A percentile compares a stretch with the other conserved stretches of the same genome.
phyloP scores from a whole-genome alignment of 2,329 filamentous ascomycete species.

The Cryphonectria carpinicola region DNA sequence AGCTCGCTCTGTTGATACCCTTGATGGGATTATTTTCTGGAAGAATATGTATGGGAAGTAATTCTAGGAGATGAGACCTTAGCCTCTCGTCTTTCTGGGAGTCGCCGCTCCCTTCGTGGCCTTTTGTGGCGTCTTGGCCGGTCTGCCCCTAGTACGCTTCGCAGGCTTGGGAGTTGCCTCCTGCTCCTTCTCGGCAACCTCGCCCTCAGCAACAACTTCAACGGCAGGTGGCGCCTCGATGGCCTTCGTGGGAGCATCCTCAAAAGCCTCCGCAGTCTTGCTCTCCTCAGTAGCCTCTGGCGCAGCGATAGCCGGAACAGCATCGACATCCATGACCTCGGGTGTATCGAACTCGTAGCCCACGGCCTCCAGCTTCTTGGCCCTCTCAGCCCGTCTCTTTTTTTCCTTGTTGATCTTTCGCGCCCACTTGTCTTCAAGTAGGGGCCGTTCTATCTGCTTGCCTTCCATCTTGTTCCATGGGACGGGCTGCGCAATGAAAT shows the following conservation, averaged over 20 bases:
- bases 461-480: conserved; percentile 89
- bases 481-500: conserved; percentile 49
- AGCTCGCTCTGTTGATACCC: neutral
- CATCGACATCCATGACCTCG: conserved; percentile 60
- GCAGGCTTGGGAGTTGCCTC: conserved; percentile 32
- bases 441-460: conserved; percentile 71
- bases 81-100: conserved; percentile 40
- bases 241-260: conserved; percentile 37
- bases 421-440: conserved; percentile 77
- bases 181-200: conserved; percentile 36
- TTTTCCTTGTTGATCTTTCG: conserved; percentile 75
- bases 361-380: conserved; percentile 74
- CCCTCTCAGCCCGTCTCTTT: conserved; percentile 68
- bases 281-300: conserved; percentile 35
- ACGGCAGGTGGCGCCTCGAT: conserved; percentile 39
- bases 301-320: conserved; percentile 41
- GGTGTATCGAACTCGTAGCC: conserved; percentile 85
- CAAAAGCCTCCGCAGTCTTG: conserved; percentile 44
- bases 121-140: conserved; percentile 30
- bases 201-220: conserved; percentile 41
- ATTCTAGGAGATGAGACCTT: conserved; percentile 33
- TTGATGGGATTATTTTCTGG: neutral
- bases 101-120: conserved; percentile 37
- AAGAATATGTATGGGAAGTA: conserved; percentile 11
- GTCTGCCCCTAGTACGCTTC: conserved; percentile 27